Base-by-base conservation (phyloP, 805 yeast genomes). In the Lipomyces spencermartinsiae region DNA sequence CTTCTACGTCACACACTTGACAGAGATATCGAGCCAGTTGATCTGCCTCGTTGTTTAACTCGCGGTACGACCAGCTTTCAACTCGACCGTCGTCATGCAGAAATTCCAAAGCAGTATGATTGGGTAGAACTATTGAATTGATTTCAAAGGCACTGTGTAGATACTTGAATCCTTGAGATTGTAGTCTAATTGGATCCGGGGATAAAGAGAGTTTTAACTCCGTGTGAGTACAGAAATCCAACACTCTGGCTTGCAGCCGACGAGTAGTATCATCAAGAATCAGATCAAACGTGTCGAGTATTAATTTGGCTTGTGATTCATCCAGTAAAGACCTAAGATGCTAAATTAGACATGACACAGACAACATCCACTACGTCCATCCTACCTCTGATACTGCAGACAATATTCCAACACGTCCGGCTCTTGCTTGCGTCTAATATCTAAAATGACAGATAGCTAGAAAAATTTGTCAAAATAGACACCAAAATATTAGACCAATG, bases 101-200 rank as follows among this genome's bases (percentile, higher is more conserved):
- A 58, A 71, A 71, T 14, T 70, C 66, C 4, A 71, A 59, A 19
- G 74, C 74, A 35, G 25, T 19, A 14, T 58, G 55, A 16, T 60
- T 25, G 6, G 71, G 68, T 5, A 10, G 16, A 8, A n/a, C 14
- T 31, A 5, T 9, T 22, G 65, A 65, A 37, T 62, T 58, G 2
- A 8, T 14, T 43, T 63, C 66, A 29, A 71, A 65, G 10, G 54
- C 62, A n/a, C 59, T 34, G 35, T 71, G 71, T 35, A 71, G 61
- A 25, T n/a, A 39, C 10, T 35, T 22, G n/a, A 31, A 14, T n/a
- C 33, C 56, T 12, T 19, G 62, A 9, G 59, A 33, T 19, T 33
- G 37, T 43, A 43, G 49, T 43, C 22, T 43, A 9, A 2, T 12
- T 8, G 65, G 59, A 8, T 3, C 16, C 16, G 34, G 35, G 8